Percentiles rank a stretch among this genome's conserved stretches.
Evolutionary conservation across 1,139 yeast genomes (phyloP).

Genomic region (Yamadazyma triangularis): DNA sequence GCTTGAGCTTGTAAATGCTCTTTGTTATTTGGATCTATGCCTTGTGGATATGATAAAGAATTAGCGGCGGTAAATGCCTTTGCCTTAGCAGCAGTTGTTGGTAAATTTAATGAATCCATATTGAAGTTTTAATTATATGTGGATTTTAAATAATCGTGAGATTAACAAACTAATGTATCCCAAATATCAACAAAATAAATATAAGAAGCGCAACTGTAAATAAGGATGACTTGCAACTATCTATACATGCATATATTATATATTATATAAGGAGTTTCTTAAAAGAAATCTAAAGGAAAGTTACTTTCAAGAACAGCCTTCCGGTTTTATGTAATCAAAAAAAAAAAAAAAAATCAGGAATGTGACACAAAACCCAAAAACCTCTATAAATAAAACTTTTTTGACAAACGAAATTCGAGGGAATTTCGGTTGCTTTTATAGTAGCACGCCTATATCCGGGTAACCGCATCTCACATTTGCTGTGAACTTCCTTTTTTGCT

Average conservation of each 20-base stretch:
- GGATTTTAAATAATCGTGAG: constrained; percentile 14
- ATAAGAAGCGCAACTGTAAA: not conserved
- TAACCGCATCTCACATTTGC: constrained; percentile 12
- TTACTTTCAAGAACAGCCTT: not conserved
- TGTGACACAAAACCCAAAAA: not conserved
- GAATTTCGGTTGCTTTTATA: constrained; percentile 20
- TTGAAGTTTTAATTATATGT: constrained; percentile 1
- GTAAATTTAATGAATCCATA: constrained; percentile 74
- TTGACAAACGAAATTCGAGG: constrained; percentile 8
- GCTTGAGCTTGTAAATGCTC: constrained; percentile 10
- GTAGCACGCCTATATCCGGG: constrained; percentile 23
- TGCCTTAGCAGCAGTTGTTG: constrained; percentile 79
- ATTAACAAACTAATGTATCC: constrained; percentile 45
- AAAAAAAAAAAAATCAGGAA: not conserved
- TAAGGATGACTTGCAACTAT: not conserved
- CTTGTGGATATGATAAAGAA: constrained; percentile 59
- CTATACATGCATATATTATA: not conserved
- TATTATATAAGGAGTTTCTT: not conserved
- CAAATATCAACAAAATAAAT: constrained; percentile 10
- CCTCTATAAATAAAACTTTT: constrained; percentile 3
- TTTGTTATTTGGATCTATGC: constrained; percentile 20
- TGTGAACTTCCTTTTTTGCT: not conserved
- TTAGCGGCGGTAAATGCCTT: constrained; percentile 69
- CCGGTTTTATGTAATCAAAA: not conserved
- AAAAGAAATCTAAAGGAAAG: not conserved